phyloP scores from a whole-genome alignment of 169 alveolate species.

The Perkinsus chesapeaki region DNA sequence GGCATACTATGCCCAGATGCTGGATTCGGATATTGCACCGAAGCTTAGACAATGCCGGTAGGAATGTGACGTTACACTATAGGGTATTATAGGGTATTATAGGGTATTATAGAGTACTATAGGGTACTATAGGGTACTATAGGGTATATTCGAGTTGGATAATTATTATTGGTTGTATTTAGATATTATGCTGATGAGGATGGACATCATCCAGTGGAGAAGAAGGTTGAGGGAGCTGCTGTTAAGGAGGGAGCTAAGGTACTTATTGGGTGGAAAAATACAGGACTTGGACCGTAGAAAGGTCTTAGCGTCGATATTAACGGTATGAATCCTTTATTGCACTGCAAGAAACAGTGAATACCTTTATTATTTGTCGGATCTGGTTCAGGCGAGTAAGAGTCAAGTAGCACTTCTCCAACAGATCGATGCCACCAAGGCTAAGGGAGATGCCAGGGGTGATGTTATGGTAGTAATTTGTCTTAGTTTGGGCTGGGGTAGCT shows the following conservation, averaged over 20 bases:
- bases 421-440: neutral
- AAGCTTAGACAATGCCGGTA: neutral
- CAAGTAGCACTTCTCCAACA: neutral
- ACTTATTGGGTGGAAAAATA: neutral
- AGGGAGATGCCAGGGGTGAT: neutral
- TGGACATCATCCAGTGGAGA: neutral
- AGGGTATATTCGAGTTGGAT: no score
- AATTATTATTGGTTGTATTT: neutral
- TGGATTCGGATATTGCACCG: neutral
- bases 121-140: no score
- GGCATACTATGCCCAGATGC: neutral
- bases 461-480: neutral
- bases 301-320: neutral
- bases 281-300: neutral
- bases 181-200: neutral
- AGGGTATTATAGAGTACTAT: no score
- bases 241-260: neutral
- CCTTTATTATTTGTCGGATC: no score
- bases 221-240: neutral
- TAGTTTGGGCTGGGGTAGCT: neutral
- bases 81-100: no score
- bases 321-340: neutral
- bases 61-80: no score
- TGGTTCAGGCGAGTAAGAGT: neutral
- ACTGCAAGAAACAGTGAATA: neutral